phyloP scores from a whole-genome alignment of 805 yeast genomes.

The Ogataea siamensis region DNA sequence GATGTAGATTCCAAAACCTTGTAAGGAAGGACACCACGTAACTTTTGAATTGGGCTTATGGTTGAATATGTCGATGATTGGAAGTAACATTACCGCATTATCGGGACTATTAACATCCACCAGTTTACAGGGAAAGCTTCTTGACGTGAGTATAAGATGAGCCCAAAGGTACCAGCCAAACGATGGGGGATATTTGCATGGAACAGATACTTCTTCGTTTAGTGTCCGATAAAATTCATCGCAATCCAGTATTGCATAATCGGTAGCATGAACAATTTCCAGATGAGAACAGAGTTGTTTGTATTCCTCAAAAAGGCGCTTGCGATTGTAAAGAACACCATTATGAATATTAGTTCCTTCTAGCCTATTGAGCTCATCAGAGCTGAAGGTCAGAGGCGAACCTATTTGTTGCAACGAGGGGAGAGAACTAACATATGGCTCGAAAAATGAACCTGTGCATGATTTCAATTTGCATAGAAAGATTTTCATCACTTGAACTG shows the following conservation, averaged over 20 bases:
- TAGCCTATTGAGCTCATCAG: slow-evolving; percentile 45
- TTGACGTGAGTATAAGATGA: slow-evolving; percentile 62
- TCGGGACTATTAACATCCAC: slow-evolving; percentile 30
- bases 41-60: slow-evolving; percentile 64
- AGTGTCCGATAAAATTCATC: background rate
- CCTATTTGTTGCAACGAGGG: slow-evolving; percentile 46
- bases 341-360: slow-evolving; percentile 61
- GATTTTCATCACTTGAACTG: slow-evolving; percentile 19
- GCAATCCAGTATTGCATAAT: too few species aligned
- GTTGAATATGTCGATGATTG: slow-evolving; percentile 76
- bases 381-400: slow-evolving; percentile 64
- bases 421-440: slow-evolving; percentile 46
- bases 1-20: slow-evolving; percentile 16
- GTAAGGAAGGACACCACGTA: slow-evolving; percentile 49
- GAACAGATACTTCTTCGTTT: slow-evolving; percentile 31
- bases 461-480: slow-evolving; percentile 18
- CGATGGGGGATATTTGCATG: slow-evolving; percentile 18
- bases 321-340: slow-evolving; percentile 45
- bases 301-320: slow-evolving; percentile 56
- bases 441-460: background rate
- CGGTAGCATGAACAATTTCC: too few species aligned
- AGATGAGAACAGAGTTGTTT: too few species aligned
- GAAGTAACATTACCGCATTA: slow-evolving; percentile 56
- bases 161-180: slow-evolving; percentile 77
- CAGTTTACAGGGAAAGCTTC: slow-evolving; percentile 77